These are phyloP conservation scores for Wickerhamiella qilinensis DNA, from an alignment of 805 yeast species.

Conservation along the genomic window DNA sequence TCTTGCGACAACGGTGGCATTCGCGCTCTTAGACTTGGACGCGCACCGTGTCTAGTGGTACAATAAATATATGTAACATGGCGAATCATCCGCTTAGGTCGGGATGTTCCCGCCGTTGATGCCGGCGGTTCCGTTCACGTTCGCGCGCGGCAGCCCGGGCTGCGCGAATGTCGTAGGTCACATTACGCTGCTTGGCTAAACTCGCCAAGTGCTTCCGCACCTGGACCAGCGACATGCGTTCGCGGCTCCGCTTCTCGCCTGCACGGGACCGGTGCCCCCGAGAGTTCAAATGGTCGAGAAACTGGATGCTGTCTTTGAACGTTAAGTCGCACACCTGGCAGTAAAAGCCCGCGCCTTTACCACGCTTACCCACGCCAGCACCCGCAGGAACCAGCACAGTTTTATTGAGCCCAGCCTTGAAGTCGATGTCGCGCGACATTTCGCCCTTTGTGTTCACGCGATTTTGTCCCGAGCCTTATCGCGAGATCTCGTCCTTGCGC, in stretches of 20 bases:
- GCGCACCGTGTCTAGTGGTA: too few species aligned
- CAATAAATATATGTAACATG: too few species aligned
- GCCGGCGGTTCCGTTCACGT: too few species aligned
- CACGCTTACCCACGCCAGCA: slow-evolving; percentile 24
- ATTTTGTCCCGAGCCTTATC: slow-evolving; percentile 7
- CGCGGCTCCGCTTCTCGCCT: slow-evolving; percentile 25
- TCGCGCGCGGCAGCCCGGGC: not conserved
- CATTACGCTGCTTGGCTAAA: slow-evolving; percentile 21
- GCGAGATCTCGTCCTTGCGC: slow-evolving; percentile 3
- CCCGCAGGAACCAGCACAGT: slow-evolving; percentile 22
- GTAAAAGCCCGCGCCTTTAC: slow-evolving; percentile 65
- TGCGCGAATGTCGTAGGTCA: slow-evolving; percentile 3
- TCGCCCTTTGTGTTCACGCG: slow-evolving; percentile 6
- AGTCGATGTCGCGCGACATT: slow-evolving; percentile 5
- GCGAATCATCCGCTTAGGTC: too few species aligned
- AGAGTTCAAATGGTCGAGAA: slow-evolving; percentile 70
- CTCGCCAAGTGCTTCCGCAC: slow-evolving; percentile 27
- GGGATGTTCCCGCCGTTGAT: too few species aligned
- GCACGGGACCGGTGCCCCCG: slow-evolving; percentile 34
- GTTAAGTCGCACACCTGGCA: slow-evolving; percentile 71
- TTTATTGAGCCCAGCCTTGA: slow-evolving; percentile 18
- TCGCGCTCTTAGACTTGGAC: too few species aligned
- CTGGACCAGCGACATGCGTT: slow-evolving; percentile 31
- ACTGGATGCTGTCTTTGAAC: slow-evolving; percentile 67
- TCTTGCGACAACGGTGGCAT: too few species aligned